phyloP scores from a whole-genome alignment of 1,284 basidiomycete genomes.

The Thelephora terrestris region DNA sequence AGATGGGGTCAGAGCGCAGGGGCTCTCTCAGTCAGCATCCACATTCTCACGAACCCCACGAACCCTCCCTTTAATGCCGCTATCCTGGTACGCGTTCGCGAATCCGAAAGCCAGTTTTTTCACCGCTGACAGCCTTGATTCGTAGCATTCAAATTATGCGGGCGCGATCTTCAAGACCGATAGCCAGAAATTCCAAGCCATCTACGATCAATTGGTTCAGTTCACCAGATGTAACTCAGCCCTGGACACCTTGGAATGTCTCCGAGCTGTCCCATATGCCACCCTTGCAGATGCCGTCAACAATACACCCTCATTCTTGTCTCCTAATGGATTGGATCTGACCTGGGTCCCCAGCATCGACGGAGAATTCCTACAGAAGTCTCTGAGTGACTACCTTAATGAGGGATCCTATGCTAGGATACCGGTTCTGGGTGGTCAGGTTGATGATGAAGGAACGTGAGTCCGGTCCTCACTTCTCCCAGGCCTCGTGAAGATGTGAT shows the following conservation, averaged over 20 bases:
- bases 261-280: slow-evolving; percentile 26
- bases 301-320: slow-evolving; percentile 16
- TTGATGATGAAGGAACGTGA: too few relatives aligned
- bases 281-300: slow-evolving; percentile 23
- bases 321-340: slow-evolving; percentile 18
- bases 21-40: too few relatives aligned
- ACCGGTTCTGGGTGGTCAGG: slow-evolving; percentile 8
- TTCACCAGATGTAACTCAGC: slow-evolving; percentile 22
- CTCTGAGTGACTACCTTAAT: slow-evolving; percentile 16
- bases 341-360: slow-evolving; percentile 31
- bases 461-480: too few relatives aligned
- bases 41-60: too few relatives aligned
- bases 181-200: slow-evolving; percentile 19
- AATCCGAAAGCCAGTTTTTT: too few relatives aligned
- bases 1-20: slow-evolving; percentile 32
- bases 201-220: slow-evolving; percentile 25
- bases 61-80: too few relatives aligned
- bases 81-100: too few relatives aligned
- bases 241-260: slow-evolving; percentile 29
- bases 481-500: too few relatives aligned
- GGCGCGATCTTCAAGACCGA: slow-evolving; percentile 2
- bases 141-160: too few relatives aligned
- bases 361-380: slow-evolving; percentile 25
- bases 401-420: slow-evolving; percentile 21
- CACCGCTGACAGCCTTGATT: too few relatives aligned